A percentile compares a stretch with the other conserved stretches of the same genome.
phyloP scores from a whole-genome alignment of 2,329 filamentous ascomycete species.

The Trichoderma arundinaceum region DNA sequence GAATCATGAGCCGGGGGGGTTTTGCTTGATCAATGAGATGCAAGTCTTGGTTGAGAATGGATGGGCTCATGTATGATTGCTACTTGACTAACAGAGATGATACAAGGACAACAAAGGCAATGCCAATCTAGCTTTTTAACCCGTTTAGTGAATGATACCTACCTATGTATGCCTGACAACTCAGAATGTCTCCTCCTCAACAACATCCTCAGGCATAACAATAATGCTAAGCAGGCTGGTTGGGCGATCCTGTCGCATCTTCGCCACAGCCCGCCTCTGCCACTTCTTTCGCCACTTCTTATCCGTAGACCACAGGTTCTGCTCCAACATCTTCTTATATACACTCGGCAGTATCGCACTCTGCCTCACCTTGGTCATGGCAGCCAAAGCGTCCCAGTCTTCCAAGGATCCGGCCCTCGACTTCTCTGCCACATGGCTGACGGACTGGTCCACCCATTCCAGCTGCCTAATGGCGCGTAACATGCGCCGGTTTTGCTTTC shows the following conservation, averaged over 20 bases:
- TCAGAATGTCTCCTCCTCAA: background rate
- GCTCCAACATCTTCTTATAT: background rate
- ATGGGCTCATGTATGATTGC: constrained; percentile 59
- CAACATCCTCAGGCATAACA: background rate
- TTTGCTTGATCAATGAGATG: constrained; percentile 66
- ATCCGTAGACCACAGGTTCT: background rate
- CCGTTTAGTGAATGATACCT: background rate
- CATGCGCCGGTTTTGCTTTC: background rate
- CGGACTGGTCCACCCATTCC: background rate
- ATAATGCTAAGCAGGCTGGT: constrained; percentile 9
- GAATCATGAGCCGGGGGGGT: constrained; percentile 52
- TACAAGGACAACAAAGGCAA: background rate
- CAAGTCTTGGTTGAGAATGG: constrained; percentile 63
- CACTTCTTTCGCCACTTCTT: background rate
- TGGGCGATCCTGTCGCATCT: constrained; percentile 6
- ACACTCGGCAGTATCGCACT: background rate
- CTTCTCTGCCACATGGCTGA: background rate
- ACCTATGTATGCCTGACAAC: background rate
- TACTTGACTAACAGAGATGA: background rate
- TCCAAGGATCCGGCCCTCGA: background rate
- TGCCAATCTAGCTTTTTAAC: background rate
- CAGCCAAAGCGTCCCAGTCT: background rate
- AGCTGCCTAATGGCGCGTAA: constrained; percentile 14
- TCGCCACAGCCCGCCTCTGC: background rate
- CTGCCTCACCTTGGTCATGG: background rate